Evolutionary conservation across 2,329 filamentous ascomycete species (phyloP).

Genomic region (Aspergillus ochraceoroseus): DNA sequence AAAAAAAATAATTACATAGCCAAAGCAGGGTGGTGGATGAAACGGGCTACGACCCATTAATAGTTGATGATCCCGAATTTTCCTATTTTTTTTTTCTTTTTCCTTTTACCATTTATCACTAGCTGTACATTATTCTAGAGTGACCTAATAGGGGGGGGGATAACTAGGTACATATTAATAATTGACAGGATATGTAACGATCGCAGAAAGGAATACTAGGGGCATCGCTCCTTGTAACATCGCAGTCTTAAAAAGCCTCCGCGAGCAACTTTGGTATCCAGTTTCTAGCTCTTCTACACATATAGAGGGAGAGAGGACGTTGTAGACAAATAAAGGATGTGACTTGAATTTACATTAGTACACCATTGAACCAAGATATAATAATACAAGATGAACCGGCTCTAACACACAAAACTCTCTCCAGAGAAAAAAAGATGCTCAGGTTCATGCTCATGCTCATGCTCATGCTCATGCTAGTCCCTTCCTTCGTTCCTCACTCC

Average conservation of each 20-base stretch:
- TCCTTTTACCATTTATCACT: conserved; percentile 6
- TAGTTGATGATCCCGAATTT: background rate
- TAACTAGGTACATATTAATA: conserved; percentile 9
- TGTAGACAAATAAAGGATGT: too few species aligned
- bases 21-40: background rate
- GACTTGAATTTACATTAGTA: background rate
- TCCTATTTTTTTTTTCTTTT: too few species aligned
- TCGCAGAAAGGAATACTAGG: too few species aligned
- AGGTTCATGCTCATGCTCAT: too few species aligned
- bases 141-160: too few species aligned
- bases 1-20: background rate
- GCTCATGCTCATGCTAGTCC: conserved; percentile 28
- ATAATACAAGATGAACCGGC: conserved; percentile 9
- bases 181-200: background rate
- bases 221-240: too few species aligned
- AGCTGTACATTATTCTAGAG: conserved; percentile 8
- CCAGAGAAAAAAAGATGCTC: background rate
- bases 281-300: too few species aligned
- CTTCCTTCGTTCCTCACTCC: conserved; percentile 72
- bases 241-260: too few species aligned
- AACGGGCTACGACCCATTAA: background rate
- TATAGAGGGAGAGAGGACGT: too few species aligned
- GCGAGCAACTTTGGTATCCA: too few species aligned
- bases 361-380: conserved; percentile 10
- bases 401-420: conserved; percentile 8